These are phyloP conservation scores for Acacia crassicarpa DNA, from an alignment of 306 rosid species.

Conservation along the genomic window DNA sequence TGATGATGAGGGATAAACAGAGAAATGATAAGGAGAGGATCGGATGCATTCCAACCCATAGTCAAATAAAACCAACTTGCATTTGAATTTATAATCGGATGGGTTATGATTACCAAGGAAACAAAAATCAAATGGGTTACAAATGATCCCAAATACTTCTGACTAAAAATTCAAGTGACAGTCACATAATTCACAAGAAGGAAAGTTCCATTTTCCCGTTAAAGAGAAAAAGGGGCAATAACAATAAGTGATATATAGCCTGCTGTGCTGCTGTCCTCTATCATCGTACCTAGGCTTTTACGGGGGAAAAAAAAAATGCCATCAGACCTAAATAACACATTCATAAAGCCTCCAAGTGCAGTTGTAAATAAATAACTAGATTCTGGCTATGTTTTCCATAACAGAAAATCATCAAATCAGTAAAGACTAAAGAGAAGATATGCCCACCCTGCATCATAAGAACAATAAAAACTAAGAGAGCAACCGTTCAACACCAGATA, in stretches of 20 bases:
- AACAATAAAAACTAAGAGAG: background rate
- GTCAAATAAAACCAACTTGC: background rate
- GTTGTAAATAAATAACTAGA: background rate
- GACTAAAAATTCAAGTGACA: background rate
- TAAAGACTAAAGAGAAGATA: background rate
- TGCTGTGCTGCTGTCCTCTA: background rate
- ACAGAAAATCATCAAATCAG: background rate
- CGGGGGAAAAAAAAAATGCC: background rate
- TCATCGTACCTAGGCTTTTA: background rate
- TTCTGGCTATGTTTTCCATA: conserved; percentile 1
- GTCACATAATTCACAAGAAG: background rate
- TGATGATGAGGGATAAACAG: too few relatives aligned
- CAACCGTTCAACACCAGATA: background rate
- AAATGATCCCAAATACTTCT: background rate
- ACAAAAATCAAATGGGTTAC: too few relatives aligned
- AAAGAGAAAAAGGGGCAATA: background rate
- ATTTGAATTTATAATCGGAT: background rate
- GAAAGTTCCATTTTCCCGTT: background rate
- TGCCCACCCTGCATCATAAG: background rate
- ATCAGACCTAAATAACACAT: background rate
- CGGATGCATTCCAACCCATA: background rate
- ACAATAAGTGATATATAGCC: background rate
- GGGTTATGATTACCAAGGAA: background rate
- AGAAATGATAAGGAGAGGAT: too few relatives aligned
- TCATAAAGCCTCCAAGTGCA: background rate